Evolutionary conservation across 768 basidiomycete genomes (phyloP).

Genomic region (Kwoniella newhampshirensis): DNA sequence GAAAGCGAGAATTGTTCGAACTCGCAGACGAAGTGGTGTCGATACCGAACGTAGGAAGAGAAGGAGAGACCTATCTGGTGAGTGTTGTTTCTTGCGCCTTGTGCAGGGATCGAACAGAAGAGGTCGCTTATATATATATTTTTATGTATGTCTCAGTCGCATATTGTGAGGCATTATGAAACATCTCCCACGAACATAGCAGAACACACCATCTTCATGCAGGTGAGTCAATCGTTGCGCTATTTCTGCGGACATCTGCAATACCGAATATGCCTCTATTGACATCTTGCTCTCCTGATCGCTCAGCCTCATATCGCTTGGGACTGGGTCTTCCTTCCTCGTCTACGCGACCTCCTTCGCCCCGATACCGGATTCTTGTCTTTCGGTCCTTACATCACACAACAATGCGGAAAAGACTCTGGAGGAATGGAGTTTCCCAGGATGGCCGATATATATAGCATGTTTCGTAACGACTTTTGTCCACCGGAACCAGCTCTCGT

Average conservation of each 20-base stretch:
- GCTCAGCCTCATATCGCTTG: slow-evolving; percentile 50
- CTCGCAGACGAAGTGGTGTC: slow-evolving; percentile 41
- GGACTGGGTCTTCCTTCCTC: slow-evolving; percentile 42
- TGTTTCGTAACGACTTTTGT: slow-evolving; percentile 45
- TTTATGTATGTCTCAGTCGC: slow-evolving; percentile 26
- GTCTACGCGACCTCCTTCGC: slow-evolving; percentile 27
- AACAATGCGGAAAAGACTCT: slow-evolving; percentile 41
- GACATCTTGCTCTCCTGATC: background rate
- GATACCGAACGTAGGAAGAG: slow-evolving; percentile 47
- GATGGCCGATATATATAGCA: slow-evolving; percentile 47
- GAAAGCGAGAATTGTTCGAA: slow-evolving; percentile 23
- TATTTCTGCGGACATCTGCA: too few relatives aligned
- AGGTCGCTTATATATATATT: too few relatives aligned
- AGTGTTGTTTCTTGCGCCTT: slow-evolving; percentile 14
- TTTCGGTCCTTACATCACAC: slow-evolving; percentile 47
- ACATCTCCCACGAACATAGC: slow-evolving; percentile 28
- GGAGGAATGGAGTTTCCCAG: slow-evolving; percentile 39
- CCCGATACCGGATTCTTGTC: slow-evolving; percentile 45
- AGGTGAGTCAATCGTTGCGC: slow-evolving; percentile 17
- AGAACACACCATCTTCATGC: slow-evolving; percentile 50
- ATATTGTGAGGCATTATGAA: slow-evolving; percentile 48
- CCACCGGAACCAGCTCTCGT: slow-evolving; percentile 33
- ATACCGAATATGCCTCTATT: too few relatives aligned
- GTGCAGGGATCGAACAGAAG: too few relatives aligned
- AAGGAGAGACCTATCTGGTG: slow-evolving; percentile 53